These are phyloP conservation scores for Ceratobasidium sp. DNA, from an alignment of 1,284 basidiomycete species.

Conservation along the genomic window DNA sequence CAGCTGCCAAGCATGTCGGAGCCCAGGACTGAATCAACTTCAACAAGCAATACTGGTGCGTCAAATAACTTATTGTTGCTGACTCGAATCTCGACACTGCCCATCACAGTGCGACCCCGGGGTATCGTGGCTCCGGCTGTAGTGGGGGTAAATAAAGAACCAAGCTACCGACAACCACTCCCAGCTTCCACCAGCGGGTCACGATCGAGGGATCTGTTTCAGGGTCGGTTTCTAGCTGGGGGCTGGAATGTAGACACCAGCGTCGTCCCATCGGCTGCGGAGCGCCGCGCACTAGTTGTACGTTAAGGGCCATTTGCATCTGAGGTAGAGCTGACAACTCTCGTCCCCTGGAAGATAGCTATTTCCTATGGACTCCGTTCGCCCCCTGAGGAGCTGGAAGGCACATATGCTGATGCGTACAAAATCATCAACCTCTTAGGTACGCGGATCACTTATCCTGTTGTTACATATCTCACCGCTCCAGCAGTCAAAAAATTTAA, in stretches of 20 bases:
- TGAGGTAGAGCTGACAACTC: background rate
- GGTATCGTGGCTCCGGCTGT: too few species aligned
- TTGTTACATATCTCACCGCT: background rate
- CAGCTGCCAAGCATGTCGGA: too few species aligned
- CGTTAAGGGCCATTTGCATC: background rate
- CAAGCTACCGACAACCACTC: too few species aligned
- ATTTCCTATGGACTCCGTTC: background rate
- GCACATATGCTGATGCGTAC: constrained; percentile 7
- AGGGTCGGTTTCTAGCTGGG: background rate
- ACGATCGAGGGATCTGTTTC: too few species aligned
- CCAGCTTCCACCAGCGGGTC: too few species aligned
- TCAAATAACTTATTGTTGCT: too few species aligned
- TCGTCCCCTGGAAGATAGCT: background rate
- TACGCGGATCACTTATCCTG: background rate
- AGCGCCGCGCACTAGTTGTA: constrained; percentile 1
- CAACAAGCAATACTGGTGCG: too few species aligned
- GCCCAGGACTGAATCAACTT: too few species aligned
- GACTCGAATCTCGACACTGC: too few species aligned
- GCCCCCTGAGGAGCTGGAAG: background rate
- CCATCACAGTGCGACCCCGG: too few species aligned
- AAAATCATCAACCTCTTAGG: constrained; percentile 15
- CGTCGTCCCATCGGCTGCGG: background rate
- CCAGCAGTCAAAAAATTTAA: background rate
- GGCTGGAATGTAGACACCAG: background rate
- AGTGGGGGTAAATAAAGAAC: too few species aligned